Conservation (phyloP, 495 filamentous ascomycete species). For the Collariella sp. region DNA sequence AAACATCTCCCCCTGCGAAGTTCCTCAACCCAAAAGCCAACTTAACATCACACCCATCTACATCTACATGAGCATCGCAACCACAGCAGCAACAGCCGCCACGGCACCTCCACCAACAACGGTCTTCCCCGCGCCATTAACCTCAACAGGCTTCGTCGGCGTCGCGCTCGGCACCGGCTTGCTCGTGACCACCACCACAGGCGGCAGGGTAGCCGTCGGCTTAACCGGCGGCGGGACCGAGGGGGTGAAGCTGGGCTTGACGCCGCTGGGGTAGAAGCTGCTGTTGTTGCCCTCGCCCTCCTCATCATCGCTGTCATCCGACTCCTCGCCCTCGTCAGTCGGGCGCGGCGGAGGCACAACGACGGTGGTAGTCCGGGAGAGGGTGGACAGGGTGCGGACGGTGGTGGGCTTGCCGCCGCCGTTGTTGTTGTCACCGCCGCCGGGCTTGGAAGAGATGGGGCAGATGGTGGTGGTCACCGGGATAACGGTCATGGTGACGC, state of each 20-base stretch:
- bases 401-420: slow-evolving; percentile 4
- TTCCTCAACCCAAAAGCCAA: not conserved
- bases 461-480: not conserved
- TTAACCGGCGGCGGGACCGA: too few relatives aligned
- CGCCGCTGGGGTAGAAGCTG: not conserved
- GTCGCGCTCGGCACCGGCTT: not conserved
- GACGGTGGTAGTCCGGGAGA: slow-evolving; percentile 3
- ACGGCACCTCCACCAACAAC: not conserved
- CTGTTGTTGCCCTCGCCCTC: not conserved
- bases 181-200: not conserved
- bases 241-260: not conserved
- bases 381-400: not conserved
- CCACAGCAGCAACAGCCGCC: not conserved
- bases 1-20: not conserved
- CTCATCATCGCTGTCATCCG: not conserved
- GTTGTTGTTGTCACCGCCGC: not conserved
- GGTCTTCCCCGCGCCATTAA: slow-evolving; percentile 2
- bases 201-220: not conserved
- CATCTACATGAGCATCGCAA: not conserved
- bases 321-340: not conserved
- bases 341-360: not conserved
- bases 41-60: not conserved
- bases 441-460: not conserved
- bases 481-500: slow-evolving; percentile 28
- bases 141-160: not conserved